A percentile compares a stretch with the other conserved stretches of the same genome.
phyloP scores from a whole-genome alignment of 306 rosid species.

The Prunus mongolica region DNA sequence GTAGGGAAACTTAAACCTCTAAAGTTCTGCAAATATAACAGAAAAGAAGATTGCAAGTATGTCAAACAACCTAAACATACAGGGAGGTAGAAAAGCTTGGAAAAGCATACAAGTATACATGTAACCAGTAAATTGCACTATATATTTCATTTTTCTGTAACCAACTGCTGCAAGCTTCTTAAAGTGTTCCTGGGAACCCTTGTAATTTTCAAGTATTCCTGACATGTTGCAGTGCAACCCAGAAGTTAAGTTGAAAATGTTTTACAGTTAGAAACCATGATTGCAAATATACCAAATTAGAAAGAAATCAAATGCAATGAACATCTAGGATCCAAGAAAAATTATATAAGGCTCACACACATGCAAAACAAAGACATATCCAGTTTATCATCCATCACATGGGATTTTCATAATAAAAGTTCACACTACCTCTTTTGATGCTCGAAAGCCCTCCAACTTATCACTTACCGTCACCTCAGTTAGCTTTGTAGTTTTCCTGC shows the following conservation, averaged over 20 bases:
- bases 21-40: conserved; percentile 58
- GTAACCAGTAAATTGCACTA: background rate
- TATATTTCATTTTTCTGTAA: conserved; percentile 3
- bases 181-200: background rate
- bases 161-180: background rate
- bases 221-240: background rate
- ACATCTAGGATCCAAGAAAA: background rate
- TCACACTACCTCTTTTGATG: conserved; percentile 80
- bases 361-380: background rate
- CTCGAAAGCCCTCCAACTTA: conserved; percentile 87
- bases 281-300: background rate
- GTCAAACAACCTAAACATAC: conserved; percentile 5
- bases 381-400: background rate
- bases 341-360: background rate
- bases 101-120: conserved; percentile 3
- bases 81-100: background rate
- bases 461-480: conserved; percentile 93
- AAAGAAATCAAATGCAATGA: background rate
- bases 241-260: background rate
- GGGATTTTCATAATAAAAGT: conserved; percentile 8
- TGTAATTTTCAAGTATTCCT: background rate
- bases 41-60: conserved; percentile 2
- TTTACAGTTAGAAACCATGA: background rate
- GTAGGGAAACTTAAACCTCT: conserved; percentile 96
- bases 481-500: conserved; percentile 69